Evolutionary conservation across 768 basidiomycete species (phyloP).

Genomic region (Chalciporus pseudorubinellus): DNA sequence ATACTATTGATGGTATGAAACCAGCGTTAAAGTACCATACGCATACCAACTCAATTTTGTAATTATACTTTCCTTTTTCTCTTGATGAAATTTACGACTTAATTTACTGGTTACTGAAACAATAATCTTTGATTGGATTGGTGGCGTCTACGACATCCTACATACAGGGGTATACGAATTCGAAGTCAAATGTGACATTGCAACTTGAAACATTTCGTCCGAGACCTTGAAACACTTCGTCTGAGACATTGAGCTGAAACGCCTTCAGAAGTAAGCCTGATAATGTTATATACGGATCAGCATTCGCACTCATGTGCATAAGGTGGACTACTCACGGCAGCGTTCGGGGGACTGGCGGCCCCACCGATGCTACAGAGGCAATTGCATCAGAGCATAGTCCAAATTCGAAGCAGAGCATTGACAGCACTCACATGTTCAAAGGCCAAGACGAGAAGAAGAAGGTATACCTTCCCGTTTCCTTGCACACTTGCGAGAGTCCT

Average conservation of each 20-base stretch:
- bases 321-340: conserved; percentile 49
- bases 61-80: conserved; percentile 23
- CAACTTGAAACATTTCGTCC: too few species aligned
- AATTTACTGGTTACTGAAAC: conserved; percentile 21
- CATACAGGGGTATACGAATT: background rate
- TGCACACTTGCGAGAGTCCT: conserved; percentile 53
- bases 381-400: background rate
- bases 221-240: background rate
- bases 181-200: background rate
- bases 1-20: conserved; percentile 33
- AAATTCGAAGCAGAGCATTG: conserved; percentile 4
- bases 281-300: conserved; percentile 1
- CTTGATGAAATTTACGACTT: conserved; percentile 26
- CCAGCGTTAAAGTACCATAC: conserved; percentile 19
- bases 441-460: conserved; percentile 81
- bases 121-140: conserved; percentile 14
- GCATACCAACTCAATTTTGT: conserved; percentile 25
- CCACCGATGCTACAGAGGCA: conserved; percentile 50
- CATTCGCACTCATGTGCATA: background rate
- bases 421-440: conserved; percentile 61
- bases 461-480: conserved; percentile 57
- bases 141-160: background rate
- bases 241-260: background rate
- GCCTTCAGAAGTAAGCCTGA: conserved; percentile 30
- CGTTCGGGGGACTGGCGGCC: conserved; percentile 68